Evolutionary conservation across 768 basidiomycete species (phyloP).

Genomic region (Terana coerulea): DNA sequence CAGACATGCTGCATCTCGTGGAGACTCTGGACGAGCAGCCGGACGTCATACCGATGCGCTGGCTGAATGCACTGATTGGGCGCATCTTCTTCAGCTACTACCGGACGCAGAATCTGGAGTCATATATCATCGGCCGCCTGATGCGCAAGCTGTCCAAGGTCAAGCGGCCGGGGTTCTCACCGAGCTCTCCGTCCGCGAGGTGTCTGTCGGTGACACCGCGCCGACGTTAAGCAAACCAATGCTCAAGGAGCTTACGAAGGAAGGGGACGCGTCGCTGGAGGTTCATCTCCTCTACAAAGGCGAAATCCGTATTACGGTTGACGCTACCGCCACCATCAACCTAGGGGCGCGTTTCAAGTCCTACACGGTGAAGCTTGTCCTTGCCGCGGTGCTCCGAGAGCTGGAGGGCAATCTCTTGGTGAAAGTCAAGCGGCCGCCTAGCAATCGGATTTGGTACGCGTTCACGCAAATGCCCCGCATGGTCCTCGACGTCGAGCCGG

Average conservation of each 20-base stretch:
- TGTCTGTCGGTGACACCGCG: conserved; percentile 78
- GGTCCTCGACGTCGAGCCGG: conserved; percentile 86
- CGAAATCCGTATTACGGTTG: conserved; percentile 84
- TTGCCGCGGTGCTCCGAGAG: conserved; percentile 85
- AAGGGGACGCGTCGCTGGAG: conserved; percentile 90
- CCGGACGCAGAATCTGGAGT: conserved; percentile 76
- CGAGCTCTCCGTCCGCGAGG: conserved; percentile 83
- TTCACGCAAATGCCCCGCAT: conserved; percentile 90
- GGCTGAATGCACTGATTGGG: conserved; percentile 93
- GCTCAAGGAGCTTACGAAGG: conserved; percentile 94
- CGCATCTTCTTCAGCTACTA: conserved; percentile 92
- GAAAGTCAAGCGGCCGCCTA: conserved; percentile 92
- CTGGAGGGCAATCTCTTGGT: conserved; percentile 89
- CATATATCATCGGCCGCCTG: conserved; percentile 78
- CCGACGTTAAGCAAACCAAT: conserved; percentile 95
- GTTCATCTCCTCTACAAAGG: conserved; percentile 82
- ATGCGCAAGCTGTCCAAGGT: conserved; percentile 95
- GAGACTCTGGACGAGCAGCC: conserved; percentile 87
- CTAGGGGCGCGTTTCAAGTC: conserved; percentile 82
- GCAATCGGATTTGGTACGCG: conserved; percentile 93
- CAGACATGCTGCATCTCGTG: conserved; percentile 82
- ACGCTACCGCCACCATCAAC: conserved; percentile 85
- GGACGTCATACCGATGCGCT: conserved; percentile 95
- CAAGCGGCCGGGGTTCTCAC: conserved; percentile 84
- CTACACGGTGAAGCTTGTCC: conserved; percentile 83